phyloP scores from a whole-genome alignment of 371 early-diverging fungal genomes.

The Syncephalastrum racemosum region DNA sequence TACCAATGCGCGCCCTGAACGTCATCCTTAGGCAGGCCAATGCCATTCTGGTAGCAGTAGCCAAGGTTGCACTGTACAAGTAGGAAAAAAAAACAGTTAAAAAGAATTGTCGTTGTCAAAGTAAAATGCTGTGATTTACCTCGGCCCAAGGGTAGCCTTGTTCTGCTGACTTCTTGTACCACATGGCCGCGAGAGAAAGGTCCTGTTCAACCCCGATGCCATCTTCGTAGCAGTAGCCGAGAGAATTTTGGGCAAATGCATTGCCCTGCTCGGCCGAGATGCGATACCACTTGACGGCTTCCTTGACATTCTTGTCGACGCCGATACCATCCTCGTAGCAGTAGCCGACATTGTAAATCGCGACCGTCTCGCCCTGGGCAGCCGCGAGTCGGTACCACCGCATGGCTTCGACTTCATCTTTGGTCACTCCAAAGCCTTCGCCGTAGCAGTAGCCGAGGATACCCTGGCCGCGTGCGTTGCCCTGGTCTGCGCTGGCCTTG shows the following conservation, averaged over 20 bases:
- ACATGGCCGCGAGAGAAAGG: conserved; percentile 41
- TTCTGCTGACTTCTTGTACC: conserved; percentile 76
- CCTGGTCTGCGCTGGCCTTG: conserved; percentile 63
- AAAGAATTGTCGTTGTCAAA: no score
- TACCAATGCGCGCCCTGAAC: conserved; percentile 71
- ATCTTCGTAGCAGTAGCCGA: conserved; percentile 81
- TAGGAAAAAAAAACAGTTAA: no score
- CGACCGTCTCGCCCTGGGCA: conserved; percentile 64
- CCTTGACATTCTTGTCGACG: conserved; percentile 58
- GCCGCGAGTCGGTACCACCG: conserved; percentile 72
- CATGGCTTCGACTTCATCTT: conserved; percentile 67
- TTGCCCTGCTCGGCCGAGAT: conserved; percentile 75
- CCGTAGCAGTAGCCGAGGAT: conserved; percentile 76
- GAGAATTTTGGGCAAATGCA: conserved; percentile 78
- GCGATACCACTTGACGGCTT: conserved; percentile 78
- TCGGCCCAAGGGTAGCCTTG: conserved; percentile 56
- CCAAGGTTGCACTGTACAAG: conserved; percentile 68
- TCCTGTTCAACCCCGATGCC: conserved; percentile 70
- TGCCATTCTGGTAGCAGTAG: conserved; percentile 83
- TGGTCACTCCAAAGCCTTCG: conserved; percentile 78
- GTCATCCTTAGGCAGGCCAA: conserved; percentile 68
- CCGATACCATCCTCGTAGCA: conserved; percentile 86
- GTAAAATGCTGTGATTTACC: no score
- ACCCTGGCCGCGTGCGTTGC: conserved; percentile 66
- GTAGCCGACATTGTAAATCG: conserved; percentile 82